phyloP scores from a whole-genome alignment of 768 basidiomycete genomes.

The Boletus reticuloceps region DNA sequence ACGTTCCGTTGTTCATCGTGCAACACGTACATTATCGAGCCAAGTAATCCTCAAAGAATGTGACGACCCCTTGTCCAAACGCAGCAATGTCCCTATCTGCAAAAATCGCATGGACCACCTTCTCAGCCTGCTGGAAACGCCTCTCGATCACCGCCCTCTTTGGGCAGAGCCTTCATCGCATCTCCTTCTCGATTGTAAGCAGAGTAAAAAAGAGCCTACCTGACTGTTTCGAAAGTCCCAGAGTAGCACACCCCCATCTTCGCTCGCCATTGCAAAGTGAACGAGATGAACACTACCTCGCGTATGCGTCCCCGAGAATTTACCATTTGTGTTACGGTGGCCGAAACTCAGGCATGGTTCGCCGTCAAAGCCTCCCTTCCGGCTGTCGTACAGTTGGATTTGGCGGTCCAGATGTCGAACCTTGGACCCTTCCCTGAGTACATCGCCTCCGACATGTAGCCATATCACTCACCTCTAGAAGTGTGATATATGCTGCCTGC shows the following conservation, averaged over 20 bases:
- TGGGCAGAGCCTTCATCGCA: conserved; percentile 18
- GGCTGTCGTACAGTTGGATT: conserved; percentile 47
- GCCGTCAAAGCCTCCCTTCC: conserved; percentile 38
- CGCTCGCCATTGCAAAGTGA: conserved; percentile 46
- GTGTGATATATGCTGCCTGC: conserved; percentile 39
- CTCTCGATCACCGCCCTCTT: conserved; percentile 38
- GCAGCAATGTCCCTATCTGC: conserved; percentile 39
- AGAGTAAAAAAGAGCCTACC: conserved; percentile 30
- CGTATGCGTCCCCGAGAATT: conserved; percentile 27
- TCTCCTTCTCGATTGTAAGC: conserved; percentile 9
- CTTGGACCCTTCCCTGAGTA: conserved; percentile 28
- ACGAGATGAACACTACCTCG: conserved; percentile 40
- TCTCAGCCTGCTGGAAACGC: conserved; percentile 30
- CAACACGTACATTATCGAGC: conserved; percentile 8
- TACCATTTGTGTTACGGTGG: conserved; percentile 28
- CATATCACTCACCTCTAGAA: conserved; percentile 45
- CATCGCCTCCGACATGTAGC: conserved; percentile 6
- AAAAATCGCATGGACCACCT: conserved; percentile 41
- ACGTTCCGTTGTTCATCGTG: too few species aligned
- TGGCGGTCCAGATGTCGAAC: conserved; percentile 49
- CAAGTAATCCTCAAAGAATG: conserved; percentile 37
- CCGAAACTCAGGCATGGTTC: conserved; percentile 46
- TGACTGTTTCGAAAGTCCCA: conserved; percentile 52
- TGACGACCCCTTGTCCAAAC: conserved; percentile 39
- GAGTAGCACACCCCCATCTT: conserved; percentile 41